Conservation (phyloP, 1,284 basidiomycete species). For the Trichosporon asahii region DNA sequence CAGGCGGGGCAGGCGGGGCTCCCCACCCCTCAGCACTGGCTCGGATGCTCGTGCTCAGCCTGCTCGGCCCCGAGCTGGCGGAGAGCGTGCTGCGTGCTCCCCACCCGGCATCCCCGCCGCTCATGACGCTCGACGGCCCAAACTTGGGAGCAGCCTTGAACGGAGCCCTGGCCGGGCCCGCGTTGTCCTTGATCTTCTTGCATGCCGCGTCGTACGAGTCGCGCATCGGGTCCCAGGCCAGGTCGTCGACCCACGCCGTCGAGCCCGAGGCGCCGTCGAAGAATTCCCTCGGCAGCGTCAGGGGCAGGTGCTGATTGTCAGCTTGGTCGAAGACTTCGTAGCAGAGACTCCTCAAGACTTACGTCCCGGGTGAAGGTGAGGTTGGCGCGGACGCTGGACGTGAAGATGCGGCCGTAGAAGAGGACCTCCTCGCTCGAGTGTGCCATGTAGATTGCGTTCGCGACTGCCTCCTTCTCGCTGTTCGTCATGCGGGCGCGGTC, state of each 20-base stretch:
- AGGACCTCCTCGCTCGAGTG: slow-evolving; percentile 27
- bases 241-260: not conserved
- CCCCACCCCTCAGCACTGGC: not conserved
- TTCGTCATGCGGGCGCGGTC: slow-evolving; percentile 19
- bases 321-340: too few species aligned
- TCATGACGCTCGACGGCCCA: too few species aligned
- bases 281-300: not conserved
- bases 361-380: slow-evolving; percentile 30
- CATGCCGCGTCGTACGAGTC: not conserved
- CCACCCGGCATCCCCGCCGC: not conserved
- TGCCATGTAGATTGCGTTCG: slow-evolving; percentile 20
- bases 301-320: slow-evolving; percentile 4
- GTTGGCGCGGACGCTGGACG: slow-evolving; percentile 27
- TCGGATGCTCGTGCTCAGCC: too few species aligned
- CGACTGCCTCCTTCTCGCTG: slow-evolving; percentile 22
- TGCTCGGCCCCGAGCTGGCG: not conserved
- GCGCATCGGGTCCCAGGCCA: not conserved
- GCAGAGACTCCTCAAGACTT: too few species aligned
- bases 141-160: too few species aligned
- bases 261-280: not conserved
- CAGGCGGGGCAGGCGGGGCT: too few species aligned
- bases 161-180: not conserved
- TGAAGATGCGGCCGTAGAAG: slow-evolving; percentile 38
- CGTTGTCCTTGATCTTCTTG: not conserved
- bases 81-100: not conserved